Base-by-base conservation (phyloP, 176 grass and related monocot genomes). In the Microstegium vimineum region DNA sequence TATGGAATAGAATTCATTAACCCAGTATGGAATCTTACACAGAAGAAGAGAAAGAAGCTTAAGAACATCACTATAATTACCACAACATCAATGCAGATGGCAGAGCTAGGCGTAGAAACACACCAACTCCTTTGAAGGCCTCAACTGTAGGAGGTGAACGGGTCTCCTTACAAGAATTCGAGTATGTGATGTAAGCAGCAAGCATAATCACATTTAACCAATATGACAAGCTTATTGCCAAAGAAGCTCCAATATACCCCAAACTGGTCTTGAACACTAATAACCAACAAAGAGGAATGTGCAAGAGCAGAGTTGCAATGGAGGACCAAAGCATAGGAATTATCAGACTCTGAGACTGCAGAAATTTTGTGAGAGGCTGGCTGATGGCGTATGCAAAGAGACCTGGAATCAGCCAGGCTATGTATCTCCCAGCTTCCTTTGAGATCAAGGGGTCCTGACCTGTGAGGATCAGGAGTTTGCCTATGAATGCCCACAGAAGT, bases 71-170 rank as follows among this genome's bases (percentile, higher is more conserved):
- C 33, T 28, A 37, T 28, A 46, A 81, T 88, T 94, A 97, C 95
- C 95, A 97, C 78, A 91, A 66, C 95, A 97, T 97, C 64, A 97
- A 47, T 54, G 95, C 95, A 78, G 95, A 97, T 26, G 95, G 90
- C 22, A 97, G 80, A 43, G 95, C 95, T 77, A 97, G 23, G 12
- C 75, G 81, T 33, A 97, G 36, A 78, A 97, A 97, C 54, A 91
- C 42, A 26, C 74, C 78, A 22, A 94, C 81, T 65, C 86, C 92
- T 76, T 46, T 87, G 54, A 97, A 97, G 45, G 90, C 87, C 51
- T 92, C 90, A 33, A 64, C 68, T 35, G 88, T 83, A 31, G 93
- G 65, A 60, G 54, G 78, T 0, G 86, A 78, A 25, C 82, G 76
- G 43, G 95, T 94, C 17, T 23, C 47, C 75, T 85, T 89, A 81